A percentile compares a stretch with the other conserved stretches of the same genome.
Conservation (phyloP, 2,329 filamentous ascomycete species). For the Raffaelea ambrosiae region DNA sequence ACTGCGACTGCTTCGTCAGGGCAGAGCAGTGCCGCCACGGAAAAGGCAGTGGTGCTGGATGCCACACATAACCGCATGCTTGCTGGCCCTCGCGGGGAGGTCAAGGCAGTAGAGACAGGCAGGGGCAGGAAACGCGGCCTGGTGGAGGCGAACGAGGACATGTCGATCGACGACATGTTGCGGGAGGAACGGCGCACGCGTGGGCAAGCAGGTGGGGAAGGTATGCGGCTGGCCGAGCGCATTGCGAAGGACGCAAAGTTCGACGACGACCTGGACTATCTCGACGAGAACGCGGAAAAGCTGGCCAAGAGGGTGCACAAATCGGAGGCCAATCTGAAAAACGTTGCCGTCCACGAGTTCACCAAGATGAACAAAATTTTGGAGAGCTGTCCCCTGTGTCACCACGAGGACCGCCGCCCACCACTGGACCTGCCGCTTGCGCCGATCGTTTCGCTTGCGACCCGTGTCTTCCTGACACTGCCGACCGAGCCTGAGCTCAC, state of each 20-base stretch:
- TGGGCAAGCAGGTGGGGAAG: conserved; percentile 69
- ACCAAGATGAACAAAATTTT: conserved; percentile 82
- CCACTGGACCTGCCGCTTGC: conserved; percentile 64
- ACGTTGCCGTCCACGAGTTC: conserved; percentile 77
- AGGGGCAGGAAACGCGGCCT: conserved; percentile 76
- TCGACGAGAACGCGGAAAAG: conserved; percentile 92
- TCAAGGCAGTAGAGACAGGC: conserved; percentile 68
- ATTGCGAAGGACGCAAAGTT: conserved; percentile 93
- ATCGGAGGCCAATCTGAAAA: conserved; percentile 80
- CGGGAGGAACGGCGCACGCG: conserved; percentile 83
- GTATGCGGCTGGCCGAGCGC: conserved; percentile 73
- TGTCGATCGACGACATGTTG: conserved; percentile 96
- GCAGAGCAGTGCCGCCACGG: conserved; percentile 33
- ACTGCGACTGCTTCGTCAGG: conserved; percentile 40
- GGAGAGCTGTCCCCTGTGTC: conserved; percentile 81
- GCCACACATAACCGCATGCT: conserved; percentile 87
- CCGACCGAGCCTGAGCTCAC: conserved; percentile 83
- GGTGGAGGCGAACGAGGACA: conserved; percentile 87
- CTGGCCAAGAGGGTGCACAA: conserved; percentile 82
- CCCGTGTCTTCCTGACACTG: conserved; percentile 78
- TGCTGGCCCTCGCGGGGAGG: conserved; percentile 63
- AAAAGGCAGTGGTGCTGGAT: conserved; percentile 69
- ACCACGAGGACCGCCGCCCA: conserved; percentile 70
- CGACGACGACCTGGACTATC: conserved; percentile 87
- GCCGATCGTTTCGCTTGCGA: conserved; percentile 77